A percentile compares a stretch with the other conserved stretches of the same genome.
Conservation (phyloP, 345 rosid species). For the Firmiana major region DNA sequence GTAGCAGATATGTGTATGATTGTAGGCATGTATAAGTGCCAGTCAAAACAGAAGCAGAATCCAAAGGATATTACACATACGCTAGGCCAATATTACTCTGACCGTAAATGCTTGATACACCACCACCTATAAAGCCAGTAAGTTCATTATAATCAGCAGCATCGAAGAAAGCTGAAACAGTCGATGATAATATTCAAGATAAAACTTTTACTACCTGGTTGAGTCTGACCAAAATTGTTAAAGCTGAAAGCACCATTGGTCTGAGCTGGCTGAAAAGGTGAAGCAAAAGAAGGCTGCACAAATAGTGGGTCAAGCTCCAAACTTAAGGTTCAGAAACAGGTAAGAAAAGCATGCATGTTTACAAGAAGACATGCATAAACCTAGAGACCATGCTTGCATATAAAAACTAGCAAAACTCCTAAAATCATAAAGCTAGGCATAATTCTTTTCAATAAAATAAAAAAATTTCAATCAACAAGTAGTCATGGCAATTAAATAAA, state of each 20-base stretch:
- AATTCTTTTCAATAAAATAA: neutral
- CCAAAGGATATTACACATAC: constrained; percentile 36
- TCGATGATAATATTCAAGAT: constrained; percentile 1
- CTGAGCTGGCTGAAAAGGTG: constrained; percentile 24
- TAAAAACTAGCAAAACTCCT: neutral
- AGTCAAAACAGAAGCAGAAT: neutral
- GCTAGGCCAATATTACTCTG: constrained; percentile 47
- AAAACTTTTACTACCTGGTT: constrained; percentile 38
- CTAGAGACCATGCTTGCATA: neutral
- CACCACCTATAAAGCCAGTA: constrained; percentile 35
- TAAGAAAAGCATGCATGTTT: neutral
- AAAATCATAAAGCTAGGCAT: constrained; percentile 28
- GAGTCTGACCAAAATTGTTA: constrained; percentile 53
- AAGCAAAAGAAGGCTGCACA: neutral
- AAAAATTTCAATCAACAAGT: neutral
- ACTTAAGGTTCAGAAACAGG: neutral
- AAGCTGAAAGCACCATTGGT: constrained; percentile 37
- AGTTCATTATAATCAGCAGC: constrained; percentile 9
- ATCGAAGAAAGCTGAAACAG: constrained; percentile 7
- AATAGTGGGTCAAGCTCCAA: neutral
- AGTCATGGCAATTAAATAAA: neutral
- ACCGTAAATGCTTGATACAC: constrained; percentile 43
- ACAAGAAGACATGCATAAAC: neutral
- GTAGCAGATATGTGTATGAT: neutral
- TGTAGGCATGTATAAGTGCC: too few species aligned